Evolutionary conservation across 768 basidiomycete genomes (phyloP), one percentile per base, ranked within the genome.

Genomic region (Suillus discolor): DNA sequence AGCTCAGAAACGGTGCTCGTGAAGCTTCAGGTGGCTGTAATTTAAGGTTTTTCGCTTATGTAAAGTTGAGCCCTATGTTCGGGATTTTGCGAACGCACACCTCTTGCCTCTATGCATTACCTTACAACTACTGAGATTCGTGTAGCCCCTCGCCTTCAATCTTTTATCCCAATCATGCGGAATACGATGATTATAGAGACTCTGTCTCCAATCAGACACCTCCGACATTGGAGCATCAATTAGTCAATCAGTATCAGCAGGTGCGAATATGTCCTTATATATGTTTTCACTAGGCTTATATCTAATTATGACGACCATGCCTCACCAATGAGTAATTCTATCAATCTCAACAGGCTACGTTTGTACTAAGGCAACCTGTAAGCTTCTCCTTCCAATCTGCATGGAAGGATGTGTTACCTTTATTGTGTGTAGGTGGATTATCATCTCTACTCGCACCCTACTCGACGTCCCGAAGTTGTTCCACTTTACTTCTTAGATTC

Each of bases 391-490:
- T 47, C 41, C 62, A 15, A 31, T 65, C 28, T 63, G n/a, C 34
- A 45, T 62, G 55, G 60, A 47, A 15, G 59, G 62, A 47, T 54
- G 18, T 61, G 25, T 62, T 47, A 54, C 28, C 41, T 23, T 38
- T 49, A 5, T 31, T 34, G 44, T 25, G 11, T 62, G 53, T 73
- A 97, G 94, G 85, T 99, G 55, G 88, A 97, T 73, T 95, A 99
- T 73, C 94, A 98, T 69, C 84, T 98, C 38, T 99, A 99, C 80
- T 90, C 92, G 4, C 85, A 86, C 2, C 84, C 85, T 70, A 81
- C 91, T 72, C 81, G 31, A 31, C 31, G 31, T 31, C 5, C 31
- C 31, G 31, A 31, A 31, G 31, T 6, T 0, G 31, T 31, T 31
- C 31, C 6, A 31, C 31, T 31, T 6, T 31, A 31, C 31, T 31